Evolutionary conservation across 1,139 yeast species (phyloP).

Genomic region (Yamadazyma songkhlaensis): DNA sequence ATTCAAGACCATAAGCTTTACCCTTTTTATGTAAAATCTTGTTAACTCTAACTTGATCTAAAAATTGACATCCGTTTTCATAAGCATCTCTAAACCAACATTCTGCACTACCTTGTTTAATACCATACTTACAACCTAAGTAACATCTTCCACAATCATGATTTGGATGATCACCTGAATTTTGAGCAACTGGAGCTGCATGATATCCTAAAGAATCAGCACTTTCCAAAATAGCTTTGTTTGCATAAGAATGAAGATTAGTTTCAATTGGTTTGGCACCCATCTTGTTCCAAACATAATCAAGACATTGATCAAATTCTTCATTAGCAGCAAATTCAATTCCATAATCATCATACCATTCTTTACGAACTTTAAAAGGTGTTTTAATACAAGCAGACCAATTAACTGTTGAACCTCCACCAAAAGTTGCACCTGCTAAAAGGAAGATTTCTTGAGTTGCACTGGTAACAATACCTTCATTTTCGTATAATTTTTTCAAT

Average conservation of each 20-base stretch:
- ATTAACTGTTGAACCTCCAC: slow-evolving; percentile 61
- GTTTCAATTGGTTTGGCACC: slow-evolving; percentile 43
- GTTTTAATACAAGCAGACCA: slow-evolving; percentile 61
- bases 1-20: slow-evolving; percentile 43
- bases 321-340: slow-evolving; percentile 48
- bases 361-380: slow-evolving; percentile 52
- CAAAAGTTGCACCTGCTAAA: slow-evolving; percentile 56
- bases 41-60: slow-evolving; percentile 47
- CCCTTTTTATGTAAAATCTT: slow-evolving; percentile 40
- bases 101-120: slow-evolving; percentile 52
- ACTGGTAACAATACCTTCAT: slow-evolving; percentile 32
- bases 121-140: slow-evolving; percentile 54
- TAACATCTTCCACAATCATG: slow-evolving; percentile 54
- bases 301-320: slow-evolving; percentile 45
- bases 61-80: slow-evolving; percentile 45
- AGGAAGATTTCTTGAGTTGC: slow-evolving; percentile 36
- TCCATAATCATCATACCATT: slow-evolving; percentile 51
- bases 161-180: slow-evolving; percentile 43
- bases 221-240: slow-evolving; percentile 46
- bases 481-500: slow-evolving; percentile 37
- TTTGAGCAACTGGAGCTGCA: slow-evolving; percentile 44
- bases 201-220: slow-evolving; percentile 45
- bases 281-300: slow-evolving; percentile 51
- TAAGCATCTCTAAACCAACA: slow-evolving; percentile 55
- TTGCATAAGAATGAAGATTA: slow-evolving; percentile 45